Conservation (phyloP, 129 eudicot genomes). For the Glebionis coronaria region DNA sequence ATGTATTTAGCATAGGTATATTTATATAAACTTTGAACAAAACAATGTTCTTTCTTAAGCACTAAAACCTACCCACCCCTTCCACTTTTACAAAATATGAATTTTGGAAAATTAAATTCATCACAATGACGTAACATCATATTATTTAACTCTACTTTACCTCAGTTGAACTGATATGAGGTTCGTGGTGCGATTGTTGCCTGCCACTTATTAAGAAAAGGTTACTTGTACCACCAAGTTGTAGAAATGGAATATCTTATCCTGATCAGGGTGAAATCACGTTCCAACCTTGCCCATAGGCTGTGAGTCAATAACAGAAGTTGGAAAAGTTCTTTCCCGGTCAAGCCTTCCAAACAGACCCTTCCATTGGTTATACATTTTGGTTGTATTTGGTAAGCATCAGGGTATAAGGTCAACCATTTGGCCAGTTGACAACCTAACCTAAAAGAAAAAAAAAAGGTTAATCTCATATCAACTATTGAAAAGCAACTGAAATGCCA, state of each 20-base stretch:
- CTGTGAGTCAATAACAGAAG: conserved; percentile 71
- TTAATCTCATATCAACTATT: background rate
- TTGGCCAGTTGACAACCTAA: conserved; percentile 52
- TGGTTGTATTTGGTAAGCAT: conserved; percentile 69
- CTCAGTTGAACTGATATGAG: no score
- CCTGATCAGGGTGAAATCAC: conserved; percentile 80
- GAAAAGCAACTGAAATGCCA: background rate
- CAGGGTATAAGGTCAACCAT: conserved; percentile 61
- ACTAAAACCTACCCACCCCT: no score
- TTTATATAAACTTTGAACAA: no score
- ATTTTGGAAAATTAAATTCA: no score
- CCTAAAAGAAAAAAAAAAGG: conserved; percentile 28
- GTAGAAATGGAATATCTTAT: conserved; percentile 28
- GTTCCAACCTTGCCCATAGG: conserved; percentile 78
- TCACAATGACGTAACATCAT: no score
- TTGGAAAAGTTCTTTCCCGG: conserved; percentile 81
- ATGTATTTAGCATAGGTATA: no score
- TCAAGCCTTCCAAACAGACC: conserved; percentile 74
- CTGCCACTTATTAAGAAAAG: no score
- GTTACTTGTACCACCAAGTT: no score
- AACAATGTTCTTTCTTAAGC: no score
- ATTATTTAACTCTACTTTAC: no score
- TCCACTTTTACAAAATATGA: no score
- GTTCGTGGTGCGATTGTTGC: no score
- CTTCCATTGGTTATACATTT: conserved; percentile 78